A percentile compares a stretch with the other conserved stretches of the same genome.
These are phyloP conservation scores for Arthrobotrys megalospora DNA, from an alignment of 2,329 filamentous ascomycete genomes.

Conservation along the genomic window DNA sequence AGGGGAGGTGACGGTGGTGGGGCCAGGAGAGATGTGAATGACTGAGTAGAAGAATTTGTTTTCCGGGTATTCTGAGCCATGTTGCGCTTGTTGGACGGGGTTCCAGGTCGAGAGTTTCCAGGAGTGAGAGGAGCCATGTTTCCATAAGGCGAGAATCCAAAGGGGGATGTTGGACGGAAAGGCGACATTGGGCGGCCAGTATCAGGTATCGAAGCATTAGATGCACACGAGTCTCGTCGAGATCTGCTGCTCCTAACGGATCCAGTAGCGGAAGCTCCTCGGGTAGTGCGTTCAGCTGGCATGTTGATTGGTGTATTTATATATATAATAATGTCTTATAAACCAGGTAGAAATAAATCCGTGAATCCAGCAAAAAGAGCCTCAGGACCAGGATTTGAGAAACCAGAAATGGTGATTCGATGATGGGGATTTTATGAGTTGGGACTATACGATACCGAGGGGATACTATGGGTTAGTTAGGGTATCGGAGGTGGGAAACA, in stretches of 20 bases:
- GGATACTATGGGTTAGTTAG: conserved; percentile 53
- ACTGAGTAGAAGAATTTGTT: conserved; percentile 46
- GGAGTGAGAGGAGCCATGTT: conserved; percentile 57
- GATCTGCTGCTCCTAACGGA: conserved; percentile 49
- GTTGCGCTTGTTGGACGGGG: conserved; percentile 57
- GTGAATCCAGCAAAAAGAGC: conserved; percentile 33
- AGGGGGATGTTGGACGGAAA: conserved; percentile 54
- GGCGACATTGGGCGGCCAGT: conserved; percentile 56
- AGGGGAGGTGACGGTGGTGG: conserved; percentile 47
- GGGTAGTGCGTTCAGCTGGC: conserved; percentile 52
- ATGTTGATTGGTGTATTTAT: conserved; percentile 40
- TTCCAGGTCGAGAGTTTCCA: conserved; percentile 53
- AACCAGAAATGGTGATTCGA: conserved; percentile 23
- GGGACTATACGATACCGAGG: conserved; percentile 44
- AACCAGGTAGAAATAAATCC: conserved; percentile 6
- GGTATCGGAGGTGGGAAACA: conserved; percentile 39
- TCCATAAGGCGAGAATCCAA: conserved; percentile 55
- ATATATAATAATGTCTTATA: conserved; percentile 26
- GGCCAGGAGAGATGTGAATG: conserved; percentile 51
- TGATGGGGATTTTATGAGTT: conserved; percentile 23
- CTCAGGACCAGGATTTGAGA: conserved; percentile 36
- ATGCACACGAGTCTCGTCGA: conserved; percentile 54
- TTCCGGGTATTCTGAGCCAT: conserved; percentile 48
- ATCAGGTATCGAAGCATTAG: conserved; percentile 56
- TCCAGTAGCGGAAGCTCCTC: conserved; percentile 51